Evolutionary conservation across 148 eudicot genomes (phyloP).

Genomic region (Selenicereus undatus): DNA sequence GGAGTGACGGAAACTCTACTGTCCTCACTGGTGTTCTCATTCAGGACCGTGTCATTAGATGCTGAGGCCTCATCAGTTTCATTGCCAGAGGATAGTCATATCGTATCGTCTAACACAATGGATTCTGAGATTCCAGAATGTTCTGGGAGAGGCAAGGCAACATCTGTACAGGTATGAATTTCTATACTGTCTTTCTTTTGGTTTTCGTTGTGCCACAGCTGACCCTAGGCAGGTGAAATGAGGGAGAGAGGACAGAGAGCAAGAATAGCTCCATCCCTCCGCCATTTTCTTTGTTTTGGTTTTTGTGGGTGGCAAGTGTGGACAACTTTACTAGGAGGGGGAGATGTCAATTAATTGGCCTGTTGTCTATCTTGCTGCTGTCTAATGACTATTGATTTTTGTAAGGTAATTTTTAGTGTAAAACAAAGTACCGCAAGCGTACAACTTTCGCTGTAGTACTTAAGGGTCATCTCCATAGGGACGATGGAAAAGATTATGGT

Average conservation of each 20-base stretch:
- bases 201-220: neutral
- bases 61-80: constrained; percentile 48
- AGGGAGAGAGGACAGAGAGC: neutral
- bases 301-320: neutral
- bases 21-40: constrained; percentile 90
- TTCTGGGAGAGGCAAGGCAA: constrained; percentile 39
- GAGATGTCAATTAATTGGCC: neutral
- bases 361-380: neutral
- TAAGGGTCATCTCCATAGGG: too few species aligned
- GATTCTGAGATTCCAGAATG: constrained; percentile 35
- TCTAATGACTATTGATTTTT: too few species aligned
- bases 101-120: constrained; percentile 22
- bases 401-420: too few species aligned
- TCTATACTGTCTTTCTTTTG: neutral
- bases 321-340: neutral
- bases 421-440: too few species aligned
- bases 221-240: neutral
- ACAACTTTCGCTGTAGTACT: too few species aligned
- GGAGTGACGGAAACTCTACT: constrained; percentile 64
- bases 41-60: constrained; percentile 61
- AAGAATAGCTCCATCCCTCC: neutral
- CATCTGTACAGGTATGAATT: constrained; percentile 50
- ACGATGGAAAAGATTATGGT: too few species aligned
- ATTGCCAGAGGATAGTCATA: constrained; percentile 25
- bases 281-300: neutral